Base-by-base conservation (phyloP, 768 basidiomycete genomes). In the Phaeotremella skinneri region DNA sequence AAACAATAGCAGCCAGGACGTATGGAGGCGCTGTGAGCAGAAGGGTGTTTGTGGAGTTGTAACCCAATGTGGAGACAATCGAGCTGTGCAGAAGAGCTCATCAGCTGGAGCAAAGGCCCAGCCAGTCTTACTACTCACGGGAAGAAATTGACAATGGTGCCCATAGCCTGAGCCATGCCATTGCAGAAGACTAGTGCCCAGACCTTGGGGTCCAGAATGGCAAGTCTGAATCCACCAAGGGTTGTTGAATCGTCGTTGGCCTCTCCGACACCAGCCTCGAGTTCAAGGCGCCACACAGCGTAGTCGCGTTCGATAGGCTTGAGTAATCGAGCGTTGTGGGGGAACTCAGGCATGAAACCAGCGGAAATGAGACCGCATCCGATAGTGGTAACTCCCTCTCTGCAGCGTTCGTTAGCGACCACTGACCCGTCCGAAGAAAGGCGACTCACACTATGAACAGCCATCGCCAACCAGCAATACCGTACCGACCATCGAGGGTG, bases 21-120 rank as follows among this genome's bases (percentile, higher is more conserved):
- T 74, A 74, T 1, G 72, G 72, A 11, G 69, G 72, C 0, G 68
- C 72, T 14, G 67, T 69, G 2, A 74, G 55, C 5, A 70, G 52
- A 0, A 73, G 61, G 7, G 50, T 68, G 50, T 48, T 49, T 48
- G 60, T 55, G 56, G 57, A 47, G 52, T 25, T 30, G 43, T 30
- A 39, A 20, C 48, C 52, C 21, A 51, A 32, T 2, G 41, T n/a
- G 25, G 29, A 29, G 30, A 42, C 41, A 9, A 59, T 58, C 3
- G 45, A 48, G 43, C 30, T 53, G 13, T 20, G 53, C 27, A n/a
- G n/a, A n/a, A n/a, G n/a, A 29, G 30, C 4, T 30, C 20, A 20
- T 21, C n/a, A 14, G 37, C 20, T 7, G 11, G 20, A n/a, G 37
- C 2, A n/a, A 52, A 11, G 2, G 52, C 31, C 39, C 20, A 48